Conservation (phyloP, 176 grass and related monocot species). For the Melocanna baccifera region DNA sequence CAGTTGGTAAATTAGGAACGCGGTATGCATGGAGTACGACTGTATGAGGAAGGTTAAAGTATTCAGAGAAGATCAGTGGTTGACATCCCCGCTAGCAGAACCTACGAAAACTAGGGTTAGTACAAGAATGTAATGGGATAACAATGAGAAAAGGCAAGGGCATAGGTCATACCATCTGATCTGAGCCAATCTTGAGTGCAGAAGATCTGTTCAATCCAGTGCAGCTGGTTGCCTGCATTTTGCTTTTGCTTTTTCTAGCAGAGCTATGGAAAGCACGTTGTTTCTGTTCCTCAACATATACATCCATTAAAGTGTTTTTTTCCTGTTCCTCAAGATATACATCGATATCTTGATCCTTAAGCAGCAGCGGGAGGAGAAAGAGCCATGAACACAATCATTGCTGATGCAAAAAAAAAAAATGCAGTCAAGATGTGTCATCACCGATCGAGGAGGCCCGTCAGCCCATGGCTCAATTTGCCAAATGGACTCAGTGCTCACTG, state of each 20-base stretch:
- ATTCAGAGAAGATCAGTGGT: too few species aligned
- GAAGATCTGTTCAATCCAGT: conserved; percentile 4
- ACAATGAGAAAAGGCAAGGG: neutral
- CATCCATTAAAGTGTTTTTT: too few species aligned
- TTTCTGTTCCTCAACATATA: neutral
- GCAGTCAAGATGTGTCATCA: neutral
- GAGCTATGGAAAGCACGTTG: neutral
- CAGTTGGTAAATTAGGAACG: too few species aligned
- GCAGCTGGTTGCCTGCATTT: neutral
- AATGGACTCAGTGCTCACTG: neutral
- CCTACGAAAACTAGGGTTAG: neutral
- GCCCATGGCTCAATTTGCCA: neutral
- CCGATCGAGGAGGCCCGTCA: neutral
- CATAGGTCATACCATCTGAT: neutral
- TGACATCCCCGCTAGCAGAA: too few species aligned
- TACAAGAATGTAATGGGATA: neutral
- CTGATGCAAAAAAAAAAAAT: neutral
- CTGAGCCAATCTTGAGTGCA: conserved; percentile 29
- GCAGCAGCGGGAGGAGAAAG: neutral
- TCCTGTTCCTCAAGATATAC: too few species aligned
- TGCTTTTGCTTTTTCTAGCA: too few species aligned
- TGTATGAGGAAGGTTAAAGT: too few species aligned
- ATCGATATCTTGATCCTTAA: neutral
- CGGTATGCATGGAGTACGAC: too few species aligned
- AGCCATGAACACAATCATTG: neutral